Conservation (phyloP, 2,329 filamentous ascomycete species). For the Trichoderma sp. region DNA sequence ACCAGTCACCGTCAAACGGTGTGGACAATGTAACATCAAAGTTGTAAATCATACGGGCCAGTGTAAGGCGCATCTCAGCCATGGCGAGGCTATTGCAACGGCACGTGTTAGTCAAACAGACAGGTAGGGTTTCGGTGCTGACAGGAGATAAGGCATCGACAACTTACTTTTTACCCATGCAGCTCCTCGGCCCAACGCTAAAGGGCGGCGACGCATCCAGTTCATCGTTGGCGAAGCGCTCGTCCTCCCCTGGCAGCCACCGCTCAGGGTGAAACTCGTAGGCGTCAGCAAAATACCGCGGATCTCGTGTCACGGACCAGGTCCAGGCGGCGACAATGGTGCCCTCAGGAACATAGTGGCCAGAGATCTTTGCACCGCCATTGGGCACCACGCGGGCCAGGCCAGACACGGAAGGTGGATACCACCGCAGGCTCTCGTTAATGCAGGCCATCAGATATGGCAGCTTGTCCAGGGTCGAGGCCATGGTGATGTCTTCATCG, state of each 20-base stretch:
- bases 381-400: slow-evolving; percentile 34
- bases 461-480: slow-evolving; percentile 12
- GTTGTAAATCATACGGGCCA: slow-evolving; percentile 29
- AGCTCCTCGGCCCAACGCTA: slow-evolving; percentile 31
- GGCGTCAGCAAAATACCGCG: slow-evolving; percentile 33
- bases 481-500: slow-evolving; percentile 23
- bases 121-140: no score
- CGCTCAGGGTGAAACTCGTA: slow-evolving; percentile 38
- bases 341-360: slow-evolving; percentile 33
- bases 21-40: slow-evolving; percentile 30
- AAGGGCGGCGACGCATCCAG: slow-evolving; percentile 32
- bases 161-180: slow-evolving; percentile 34
- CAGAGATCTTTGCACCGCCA: slow-evolving; percentile 31
- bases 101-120: background rate
- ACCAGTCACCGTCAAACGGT: no score
- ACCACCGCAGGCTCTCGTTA: slow-evolving; percentile 48
- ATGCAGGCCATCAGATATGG: slow-evolving; percentile 50
- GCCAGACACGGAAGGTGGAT: slow-evolving; percentile 42
- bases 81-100: slow-evolving; percentile 30
- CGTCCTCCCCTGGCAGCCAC: slow-evolving; percentile 29
- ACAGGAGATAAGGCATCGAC: background rate
- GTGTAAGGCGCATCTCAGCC: slow-evolving; percentile 31
- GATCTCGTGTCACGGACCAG: slow-evolving; percentile 26
- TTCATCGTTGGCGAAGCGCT: slow-evolving; percentile 26
- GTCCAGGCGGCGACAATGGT: no score